Percentiles rank a stretch among this genome's conserved stretches.
Conservation (phyloP, 2,329 filamentous ascomycete genomes). For the Cucurbitaria berberidis region DNA sequence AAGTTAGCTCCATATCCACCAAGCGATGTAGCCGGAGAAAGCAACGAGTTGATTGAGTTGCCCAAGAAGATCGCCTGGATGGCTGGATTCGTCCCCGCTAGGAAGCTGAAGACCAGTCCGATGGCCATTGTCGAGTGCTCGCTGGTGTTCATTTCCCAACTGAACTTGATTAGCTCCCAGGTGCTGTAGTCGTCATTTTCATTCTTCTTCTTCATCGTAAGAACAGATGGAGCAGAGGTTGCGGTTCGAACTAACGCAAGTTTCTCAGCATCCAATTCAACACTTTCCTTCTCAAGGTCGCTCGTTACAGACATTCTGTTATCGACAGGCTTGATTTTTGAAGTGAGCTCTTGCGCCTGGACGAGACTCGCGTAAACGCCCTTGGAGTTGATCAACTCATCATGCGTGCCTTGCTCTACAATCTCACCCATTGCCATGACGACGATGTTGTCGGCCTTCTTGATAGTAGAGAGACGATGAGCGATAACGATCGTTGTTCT, state of each 20-base stretch:
- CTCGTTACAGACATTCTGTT: constrained; percentile 28
- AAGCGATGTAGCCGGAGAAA: constrained; percentile 65
- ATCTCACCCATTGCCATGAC: constrained; percentile 88
- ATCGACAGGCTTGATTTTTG: constrained; percentile 26
- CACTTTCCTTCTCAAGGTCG: constrained; percentile 22
- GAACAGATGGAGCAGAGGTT: constrained; percentile 65
- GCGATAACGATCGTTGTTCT: constrained; percentile 96
- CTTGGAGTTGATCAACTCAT: constrained; percentile 72
- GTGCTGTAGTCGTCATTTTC: constrained; percentile 37
- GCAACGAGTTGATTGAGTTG: constrained; percentile 79
- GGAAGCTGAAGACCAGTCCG: constrained; percentile 49
- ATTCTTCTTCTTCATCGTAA: constrained; percentile 52
- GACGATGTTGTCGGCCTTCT: constrained; percentile 92
- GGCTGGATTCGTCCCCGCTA: constrained; percentile 45
- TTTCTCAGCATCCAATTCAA: constrained; percentile 29
- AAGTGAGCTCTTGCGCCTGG: constrained; percentile 72
- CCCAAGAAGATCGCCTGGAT: constrained; percentile 76
- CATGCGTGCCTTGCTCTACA: constrained; percentile 88
- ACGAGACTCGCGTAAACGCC: constrained; percentile 86
- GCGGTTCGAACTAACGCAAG: constrained; percentile 35
- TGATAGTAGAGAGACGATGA: constrained; percentile 93
- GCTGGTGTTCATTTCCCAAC: constrained; percentile 39
- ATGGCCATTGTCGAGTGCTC: constrained; percentile 48
- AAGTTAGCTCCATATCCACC: constrained; percentile 68
- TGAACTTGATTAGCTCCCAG: constrained; percentile 53